A percentile compares a stretch with the other conserved stretches of the same genome.
These are phyloP conservation scores for Wallacemonas sp. DNA, from an alignment of 208 protist genomes.

Conservation along the genomic window DNA sequence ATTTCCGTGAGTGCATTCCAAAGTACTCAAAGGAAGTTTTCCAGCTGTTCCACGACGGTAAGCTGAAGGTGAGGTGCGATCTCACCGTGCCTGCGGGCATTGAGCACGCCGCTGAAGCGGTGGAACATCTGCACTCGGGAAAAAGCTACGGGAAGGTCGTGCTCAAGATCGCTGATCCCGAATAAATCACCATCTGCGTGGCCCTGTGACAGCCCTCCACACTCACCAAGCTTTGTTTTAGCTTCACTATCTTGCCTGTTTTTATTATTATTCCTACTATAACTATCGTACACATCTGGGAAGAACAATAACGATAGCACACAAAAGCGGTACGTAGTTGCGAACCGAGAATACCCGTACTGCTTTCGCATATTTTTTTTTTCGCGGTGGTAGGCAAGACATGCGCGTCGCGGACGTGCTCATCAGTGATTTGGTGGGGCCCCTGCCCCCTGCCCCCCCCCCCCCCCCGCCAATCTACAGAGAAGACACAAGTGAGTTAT, in stretches of 20 bases:
- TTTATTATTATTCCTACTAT: too few relatives aligned
- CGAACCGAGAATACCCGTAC: too few relatives aligned
- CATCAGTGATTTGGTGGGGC: too few relatives aligned
- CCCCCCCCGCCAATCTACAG: too few relatives aligned
- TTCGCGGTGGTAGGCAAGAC: too few relatives aligned
- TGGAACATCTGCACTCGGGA: constrained; percentile 34
- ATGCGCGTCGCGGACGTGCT: too few relatives aligned
- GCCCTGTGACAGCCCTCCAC: not conserved
- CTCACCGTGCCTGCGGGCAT: constrained; percentile 18
- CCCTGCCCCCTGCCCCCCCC: too few relatives aligned
- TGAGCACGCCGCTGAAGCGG: constrained; percentile 30
- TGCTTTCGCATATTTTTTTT: too few relatives aligned
- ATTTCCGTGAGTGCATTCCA: constrained; percentile 24
- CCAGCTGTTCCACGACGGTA: constrained; percentile 17
- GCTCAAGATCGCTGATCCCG: constrained; percentile 20
- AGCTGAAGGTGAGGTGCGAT: constrained; percentile 22
- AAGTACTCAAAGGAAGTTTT: constrained; percentile 27
- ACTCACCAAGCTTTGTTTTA: constrained; percentile 2
- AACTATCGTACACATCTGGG: too few relatives aligned
- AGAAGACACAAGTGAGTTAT: too few relatives aligned
- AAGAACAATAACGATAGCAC: too few relatives aligned
- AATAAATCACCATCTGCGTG: not conserved
- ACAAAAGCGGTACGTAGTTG: too few relatives aligned
- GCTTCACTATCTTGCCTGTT: not conserved
- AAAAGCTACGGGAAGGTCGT: constrained; percentile 39